Evolutionary conservation across 768 basidiomycete genomes (phyloP), one percentile per base, ranked within the genome.

Genomic region (Megacollybia marginata): DNA sequence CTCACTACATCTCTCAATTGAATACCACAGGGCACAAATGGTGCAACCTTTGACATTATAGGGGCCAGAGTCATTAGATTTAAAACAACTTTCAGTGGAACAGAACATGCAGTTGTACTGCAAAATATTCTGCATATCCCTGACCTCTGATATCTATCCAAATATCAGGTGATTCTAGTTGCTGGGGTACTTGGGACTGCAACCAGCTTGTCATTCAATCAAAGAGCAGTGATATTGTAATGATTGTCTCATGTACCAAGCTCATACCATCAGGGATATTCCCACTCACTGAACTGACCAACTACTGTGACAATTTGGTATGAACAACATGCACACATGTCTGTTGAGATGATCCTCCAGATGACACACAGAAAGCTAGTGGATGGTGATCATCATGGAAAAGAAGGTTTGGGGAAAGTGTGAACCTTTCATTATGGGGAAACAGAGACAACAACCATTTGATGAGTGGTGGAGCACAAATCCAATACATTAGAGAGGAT

Each of bases 321-420:
- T 18, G 20, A 35, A 15, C 47, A 35, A 23, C 47, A 33, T 11
- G 47, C 33, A 8, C 47, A 48, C 12, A 35, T 23, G 16, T 31
- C 33, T 23, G 23, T 34, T 15, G 15, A 35, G 19, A 15, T n/a
- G 3, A 48, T 48, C 12, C 31, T 34, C n/a, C 31, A 23, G 15
- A 48, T 48, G 47, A 16, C 28, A 19, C 36, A 32, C n/a, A 33
- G 20, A 19, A 23, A 35, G n/a, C 34, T 48, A 9, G 47, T 48
- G 9, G 47, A 48, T 34, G 47, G 47, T 48, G 8, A 36, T 33
- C 13, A 48, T 48, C 47, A 48, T 35, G 9, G 18, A 48, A 4
- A 2, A 20, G 23, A 40, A 32, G 23, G 18, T 48, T 15, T 33
- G 13, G 8, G 47, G 47, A 13, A 33, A 36, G 31, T 48, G 47